Evolutionary conservation across 2,329 filamentous ascomycete genomes (phyloP).

Genomic region (Bertia moriformis): DNA sequence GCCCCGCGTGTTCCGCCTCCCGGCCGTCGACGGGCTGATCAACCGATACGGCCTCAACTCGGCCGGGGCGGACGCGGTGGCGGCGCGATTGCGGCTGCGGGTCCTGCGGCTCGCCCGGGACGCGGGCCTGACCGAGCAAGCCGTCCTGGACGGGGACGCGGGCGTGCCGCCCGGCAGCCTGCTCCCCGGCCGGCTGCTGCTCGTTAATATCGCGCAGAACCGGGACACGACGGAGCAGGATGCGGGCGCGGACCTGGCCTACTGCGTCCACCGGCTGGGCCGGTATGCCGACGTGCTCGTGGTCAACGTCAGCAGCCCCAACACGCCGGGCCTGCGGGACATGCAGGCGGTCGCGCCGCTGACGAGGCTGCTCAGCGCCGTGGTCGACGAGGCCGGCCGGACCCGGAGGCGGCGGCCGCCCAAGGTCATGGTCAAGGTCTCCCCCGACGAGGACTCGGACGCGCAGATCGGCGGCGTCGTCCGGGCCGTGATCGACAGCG

Average conservation of each 20-base stretch:
- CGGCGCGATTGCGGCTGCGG: constrained; percentile 63
- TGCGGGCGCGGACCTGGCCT: constrained; percentile 76
- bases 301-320: constrained; percentile 93
- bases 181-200: constrained; percentile 58
- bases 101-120: constrained; percentile 63
- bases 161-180: constrained; percentile 74
- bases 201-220: constrained; percentile 96
- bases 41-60: constrained; percentile 95
- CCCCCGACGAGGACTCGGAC: constrained; percentile 80
- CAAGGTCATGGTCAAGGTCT: constrained; percentile 93
- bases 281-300: constrained; percentile 91
- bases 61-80: constrained; percentile 74
- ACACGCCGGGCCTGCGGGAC: constrained; percentile 79
- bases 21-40: constrained; percentile 72
- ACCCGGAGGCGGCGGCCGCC: constrained; percentile 60
- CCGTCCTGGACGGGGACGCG: constrained; percentile 64
- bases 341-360: constrained; percentile 75
- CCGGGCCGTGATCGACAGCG: constrained; percentile 66
- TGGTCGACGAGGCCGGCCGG: constrained; percentile 63
- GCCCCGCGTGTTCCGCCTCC: constrained; percentile 76
- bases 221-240: constrained; percentile 77
- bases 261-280: constrained; percentile 69
- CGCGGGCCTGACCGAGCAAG: constrained; percentile 54
- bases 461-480: constrained; percentile 79
- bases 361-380: constrained; percentile 64